phyloP scores from a whole-genome alignment of 257 asterid species.

The Solanum pimpinellifolium region DNA sequence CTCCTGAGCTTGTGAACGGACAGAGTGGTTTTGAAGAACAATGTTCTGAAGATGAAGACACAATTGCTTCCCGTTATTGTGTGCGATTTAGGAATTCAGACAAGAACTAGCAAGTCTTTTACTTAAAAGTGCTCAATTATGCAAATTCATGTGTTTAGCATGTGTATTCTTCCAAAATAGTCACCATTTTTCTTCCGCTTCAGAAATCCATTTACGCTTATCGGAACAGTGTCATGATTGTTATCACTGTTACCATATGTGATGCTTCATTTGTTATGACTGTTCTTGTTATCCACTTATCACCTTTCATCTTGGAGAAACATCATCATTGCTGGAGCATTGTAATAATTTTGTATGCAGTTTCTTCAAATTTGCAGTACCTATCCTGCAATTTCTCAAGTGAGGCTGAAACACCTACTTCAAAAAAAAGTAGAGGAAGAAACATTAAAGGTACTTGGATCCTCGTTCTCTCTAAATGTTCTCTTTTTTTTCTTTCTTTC shows the following conservation, averaged over 20 bases:
- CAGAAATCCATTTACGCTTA: not conserved
- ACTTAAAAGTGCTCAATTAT: not conserved
- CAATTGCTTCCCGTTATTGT: conserved; percentile 19
- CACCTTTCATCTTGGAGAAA: not conserved
- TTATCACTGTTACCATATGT: not conserved
- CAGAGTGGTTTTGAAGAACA: conserved; percentile 20
- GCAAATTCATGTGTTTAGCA: not conserved
- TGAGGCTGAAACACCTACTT: conserved; percentile 26
- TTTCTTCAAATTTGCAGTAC: conserved; percentile 25
- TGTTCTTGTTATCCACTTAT: not conserved
- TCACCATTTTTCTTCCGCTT: not conserved
- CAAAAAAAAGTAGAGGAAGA: conserved; percentile 51
- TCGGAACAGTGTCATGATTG: not conserved
- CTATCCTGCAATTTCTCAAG: conserved; percentile 19
- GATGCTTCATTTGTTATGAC: not conserved
- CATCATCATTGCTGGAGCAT: not conserved
- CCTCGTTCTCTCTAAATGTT: not conserved
- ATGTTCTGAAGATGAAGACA: conserved; percentile 37
- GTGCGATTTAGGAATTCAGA: conserved; percentile 22
- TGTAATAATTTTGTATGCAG: not conserved
- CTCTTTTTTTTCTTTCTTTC: not conserved
- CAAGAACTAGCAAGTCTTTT: conserved; percentile 27
- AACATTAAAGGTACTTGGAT: conserved; percentile 32
- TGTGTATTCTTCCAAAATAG: not conserved
- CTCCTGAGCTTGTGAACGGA: not conserved